Evolutionary conservation across 164 flowering plant species (phyloP).

Genomic region (Umbellularia californica): DNA sequence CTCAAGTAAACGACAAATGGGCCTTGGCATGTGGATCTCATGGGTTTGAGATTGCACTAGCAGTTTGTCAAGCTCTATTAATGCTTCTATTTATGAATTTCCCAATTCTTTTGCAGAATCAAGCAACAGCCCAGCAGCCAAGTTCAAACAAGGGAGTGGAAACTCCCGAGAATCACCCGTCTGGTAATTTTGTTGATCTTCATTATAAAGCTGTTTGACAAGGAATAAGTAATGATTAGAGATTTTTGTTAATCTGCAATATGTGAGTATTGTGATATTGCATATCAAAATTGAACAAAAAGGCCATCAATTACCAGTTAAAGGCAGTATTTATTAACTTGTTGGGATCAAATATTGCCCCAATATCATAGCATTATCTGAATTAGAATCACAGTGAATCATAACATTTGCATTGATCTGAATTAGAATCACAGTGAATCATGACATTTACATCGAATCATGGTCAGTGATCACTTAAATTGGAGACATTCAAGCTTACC

Average conservation of each 20-base stretch:
- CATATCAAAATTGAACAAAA: not conserved
- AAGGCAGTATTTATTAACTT: not conserved
- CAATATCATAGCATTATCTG: not conserved
- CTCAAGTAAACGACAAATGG: not conserved
- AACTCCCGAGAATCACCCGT: conserved; percentile 30
- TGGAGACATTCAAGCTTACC: not conserved
- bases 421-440: not conserved
- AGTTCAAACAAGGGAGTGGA: conserved; percentile 44
- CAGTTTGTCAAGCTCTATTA: not conserved
- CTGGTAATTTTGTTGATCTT: conserved; percentile 31
- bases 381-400: not conserved
- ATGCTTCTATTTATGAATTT: not conserved
- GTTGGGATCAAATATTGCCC: not conserved
- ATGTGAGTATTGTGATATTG: too few relatives aligned
- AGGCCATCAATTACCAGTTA: not conserved
- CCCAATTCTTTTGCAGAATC: conserved; percentile 12
- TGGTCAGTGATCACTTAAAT: not conserved
- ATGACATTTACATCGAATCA: too few relatives aligned
- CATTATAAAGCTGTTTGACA: not conserved
- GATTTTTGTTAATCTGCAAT: too few relatives aligned
- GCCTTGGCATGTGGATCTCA: not conserved
- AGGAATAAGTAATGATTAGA: not conserved
- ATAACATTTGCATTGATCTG: too few relatives aligned
- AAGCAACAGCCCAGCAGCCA: conserved; percentile 22
- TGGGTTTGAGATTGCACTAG: not conserved